Base-by-base conservation (phyloP, 192 early-diverging fungal species). In the Coemansia erecta region DNA sequence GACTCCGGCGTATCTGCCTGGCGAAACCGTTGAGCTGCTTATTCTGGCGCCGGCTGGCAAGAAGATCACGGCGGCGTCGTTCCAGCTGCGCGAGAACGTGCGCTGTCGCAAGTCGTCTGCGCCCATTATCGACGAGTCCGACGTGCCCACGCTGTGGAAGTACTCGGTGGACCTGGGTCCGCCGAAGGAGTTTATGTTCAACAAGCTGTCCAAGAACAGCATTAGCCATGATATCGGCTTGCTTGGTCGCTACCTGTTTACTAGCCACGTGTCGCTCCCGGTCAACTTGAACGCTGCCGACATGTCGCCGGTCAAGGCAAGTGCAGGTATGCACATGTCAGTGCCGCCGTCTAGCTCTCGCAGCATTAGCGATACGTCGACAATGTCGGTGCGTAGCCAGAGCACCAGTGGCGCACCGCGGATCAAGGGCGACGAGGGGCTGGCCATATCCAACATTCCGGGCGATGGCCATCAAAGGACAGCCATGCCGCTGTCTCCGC, bases 71-170 rank as follows among this genome's bases (percentile, higher is more conserved):
- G 63, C 49, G 31, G 71, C 71, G 17, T 48, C 62, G 1, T 73
- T 66, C 48, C 77, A 80, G 61, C 53, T 80, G 37, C 66, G 68
- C 28, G 77, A 80, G 44, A 80, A 66, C 31, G 67, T 80, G 26
- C 58, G 77, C 22, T 80, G 77, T 60, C 59, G 77, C 39, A 80
- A 80, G 61, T 80, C 77, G 7, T 80, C 77, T 2, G 77, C 77
- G 3, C 77, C 77, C 2, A 73, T 80, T 12, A 80, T 80, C 53
- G 77, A 80, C 71, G 77, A 80, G 53, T 73, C 70, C 0, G 77
- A 80, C 22, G 77, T 80, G 49, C 77, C 77, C 4, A 51, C 69
- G n/a, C 48, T 80, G 64, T 80, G 77, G 77, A 69, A 60, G 44
- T 80, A 73, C 57, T 73, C 71, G 13, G 64, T 73, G 7, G 72